These are phyloP conservation scores for Gonium pectorale DNA, from an alignment of 139 green algal species.

Conservation along the genomic window DNA sequence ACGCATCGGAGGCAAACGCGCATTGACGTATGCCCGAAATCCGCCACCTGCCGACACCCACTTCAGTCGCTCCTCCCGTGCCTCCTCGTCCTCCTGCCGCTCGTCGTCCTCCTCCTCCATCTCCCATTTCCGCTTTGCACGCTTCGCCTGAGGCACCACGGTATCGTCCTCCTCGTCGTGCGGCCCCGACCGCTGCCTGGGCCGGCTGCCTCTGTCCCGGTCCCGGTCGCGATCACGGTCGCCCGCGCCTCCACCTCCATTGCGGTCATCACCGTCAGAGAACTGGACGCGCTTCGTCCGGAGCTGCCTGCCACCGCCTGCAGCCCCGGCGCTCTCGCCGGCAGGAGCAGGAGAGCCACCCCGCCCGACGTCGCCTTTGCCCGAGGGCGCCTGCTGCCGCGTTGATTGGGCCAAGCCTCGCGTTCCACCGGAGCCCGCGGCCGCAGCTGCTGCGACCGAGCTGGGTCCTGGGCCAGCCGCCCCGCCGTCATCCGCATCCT, in stretches of 20 bases:
- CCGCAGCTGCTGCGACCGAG: slow-evolving; percentile 52
- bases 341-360: slow-evolving; percentile 41
- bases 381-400: slow-evolving; percentile 35
- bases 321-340: neutral
- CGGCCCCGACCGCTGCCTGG: neutral
- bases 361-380: neutral
- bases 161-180: slow-evolving; percentile 50
- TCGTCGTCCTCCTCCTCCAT: slow-evolving; percentile 71
- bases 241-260: neutral
- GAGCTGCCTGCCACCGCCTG: slow-evolving; percentile 21
- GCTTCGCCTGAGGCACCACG: slow-evolving; percentile 7
- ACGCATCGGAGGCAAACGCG: too few species aligned
- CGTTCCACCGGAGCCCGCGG: slow-evolving; percentile 13
- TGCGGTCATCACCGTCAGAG: slow-evolving; percentile 22
- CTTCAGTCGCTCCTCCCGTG: slow-evolving; percentile 18
- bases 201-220: too few species aligned
- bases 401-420: neutral
- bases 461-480: neutral
- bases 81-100: slow-evolving; percentile 34
- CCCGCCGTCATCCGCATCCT: slow-evolving; percentile 26
- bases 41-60: too few species aligned
- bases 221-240: too few species aligned
- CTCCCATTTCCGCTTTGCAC: slow-evolving; percentile 75
- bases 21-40: too few species aligned
- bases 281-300: slow-evolving; percentile 26